phyloP scores from a whole-genome alignment of 1,139 yeast genomes.

The Saccharomyces uvarum region DNA sequence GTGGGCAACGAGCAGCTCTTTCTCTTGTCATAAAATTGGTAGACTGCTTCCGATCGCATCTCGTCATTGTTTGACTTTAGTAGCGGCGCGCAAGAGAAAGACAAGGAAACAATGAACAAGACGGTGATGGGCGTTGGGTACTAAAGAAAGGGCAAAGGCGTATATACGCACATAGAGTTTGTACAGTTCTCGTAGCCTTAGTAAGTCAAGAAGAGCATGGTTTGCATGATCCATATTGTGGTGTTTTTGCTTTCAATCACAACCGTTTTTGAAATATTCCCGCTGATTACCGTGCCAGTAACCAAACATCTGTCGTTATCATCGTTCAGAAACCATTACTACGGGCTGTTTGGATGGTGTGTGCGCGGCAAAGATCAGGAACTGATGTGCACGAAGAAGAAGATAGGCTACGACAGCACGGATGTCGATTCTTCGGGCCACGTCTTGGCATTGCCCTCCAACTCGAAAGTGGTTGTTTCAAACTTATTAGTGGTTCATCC shows the following conservation, averaged over 20 bases:
- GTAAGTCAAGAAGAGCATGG: background rate
- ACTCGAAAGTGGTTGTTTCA: slow-evolving; percentile 60
- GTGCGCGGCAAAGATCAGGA: slow-evolving; percentile 38
- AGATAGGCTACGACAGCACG: slow-evolving; percentile 26
- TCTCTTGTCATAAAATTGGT: background rate
- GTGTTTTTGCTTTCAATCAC: slow-evolving; percentile 5
- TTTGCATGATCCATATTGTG: background rate
- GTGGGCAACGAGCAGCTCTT: background rate
- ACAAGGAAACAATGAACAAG: background rate
- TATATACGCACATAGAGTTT: background rate
- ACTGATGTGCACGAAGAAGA: slow-evolving; percentile 40
- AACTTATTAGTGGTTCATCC: slow-evolving; percentile 74
- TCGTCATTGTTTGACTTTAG: background rate
- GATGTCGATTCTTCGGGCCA: slow-evolving; percentile 20
- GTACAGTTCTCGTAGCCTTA: background rate
- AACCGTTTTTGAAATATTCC: slow-evolving; percentile 20
- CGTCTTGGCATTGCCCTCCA: slow-evolving; percentile 42
- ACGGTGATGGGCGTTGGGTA: background rate
- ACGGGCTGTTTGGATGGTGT: slow-evolving; percentile 87
- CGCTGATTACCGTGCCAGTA: slow-evolving; percentile 45
- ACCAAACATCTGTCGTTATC: slow-evolving; percentile 43
- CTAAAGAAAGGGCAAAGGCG: background rate
- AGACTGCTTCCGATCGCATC: background rate
- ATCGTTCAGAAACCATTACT: slow-evolving; percentile 43
- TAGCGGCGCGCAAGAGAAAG: background rate